Evolutionary conservation across 345 rosid species (phyloP), one percentile per base, ranked within the genome.

Genomic region (Linum tenue): DNA sequence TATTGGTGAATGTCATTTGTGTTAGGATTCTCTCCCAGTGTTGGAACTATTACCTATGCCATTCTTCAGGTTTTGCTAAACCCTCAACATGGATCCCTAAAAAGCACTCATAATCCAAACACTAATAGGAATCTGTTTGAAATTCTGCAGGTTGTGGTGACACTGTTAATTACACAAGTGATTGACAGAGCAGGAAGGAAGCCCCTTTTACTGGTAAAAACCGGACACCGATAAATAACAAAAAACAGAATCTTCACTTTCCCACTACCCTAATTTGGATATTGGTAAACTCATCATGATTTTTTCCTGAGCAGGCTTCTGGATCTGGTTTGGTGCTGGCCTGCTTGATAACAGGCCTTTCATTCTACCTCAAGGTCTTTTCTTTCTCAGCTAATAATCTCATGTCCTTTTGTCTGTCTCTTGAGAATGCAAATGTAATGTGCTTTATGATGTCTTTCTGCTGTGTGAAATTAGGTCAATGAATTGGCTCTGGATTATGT

Each of bases 1-100:
- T 72, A 3, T 9, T 69, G 42, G 3, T 37, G 35, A 37, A 16
- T 62, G 65, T 39, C 64, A 7, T 37, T 59, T 65, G 67, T 67
- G 57, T 66, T 85, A 90, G 94, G 98, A 69, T 78, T 90, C 72
- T 83, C 96, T 14, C 50, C 90, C 60, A 71, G 68, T 61, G 50
- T 81, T 55, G 99, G 97, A 72, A 90, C 89, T 68, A 82, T 85
- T 75, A 79, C 56, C 66, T 94, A 90, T 72, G 99, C 97, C 39
- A 69, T 85, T 74, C 79, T 94, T 62, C 99, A 92, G 96, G 98
- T 92, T 67, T 37, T 8, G 9, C 22, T 16, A 62, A 62, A 66
- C 59, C 38, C 37, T 7, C 22, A 5, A 38, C 1, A 43, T 44
- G 2, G 53, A 15, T 42, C 22, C 22, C 39, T 22, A 65, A 62